phyloP scores from a whole-genome alignment of 768 basidiomycete genomes.

The Phaffia australis region DNA sequence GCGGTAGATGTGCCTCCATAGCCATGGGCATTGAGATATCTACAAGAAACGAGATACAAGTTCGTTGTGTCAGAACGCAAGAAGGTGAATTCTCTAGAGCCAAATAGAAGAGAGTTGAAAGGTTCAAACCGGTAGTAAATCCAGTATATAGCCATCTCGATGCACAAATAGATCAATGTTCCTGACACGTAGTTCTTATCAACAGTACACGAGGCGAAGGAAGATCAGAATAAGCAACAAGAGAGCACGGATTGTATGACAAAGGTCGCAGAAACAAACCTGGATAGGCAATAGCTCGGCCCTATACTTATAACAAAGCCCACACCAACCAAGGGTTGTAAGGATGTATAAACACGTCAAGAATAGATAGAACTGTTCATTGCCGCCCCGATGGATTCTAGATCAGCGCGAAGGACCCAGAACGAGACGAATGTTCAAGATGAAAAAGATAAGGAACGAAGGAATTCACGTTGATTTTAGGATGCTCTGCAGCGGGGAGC shows the following conservation, averaged over 20 bases:
- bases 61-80: too few species aligned
- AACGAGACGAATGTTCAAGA: neutral
- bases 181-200: conserved; percentile 79
- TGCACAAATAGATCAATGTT: conserved; percentile 68
- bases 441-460: neutral
- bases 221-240: neutral
- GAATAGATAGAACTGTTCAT: conserved; percentile 64
- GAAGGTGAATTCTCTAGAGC: too few species aligned
- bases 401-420: neutral
- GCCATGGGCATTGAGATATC: conserved; percentile 59
- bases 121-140: conserved; percentile 63
- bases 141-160: conserved; percentile 89
- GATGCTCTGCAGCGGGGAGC: conserved; percentile 86
- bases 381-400: too few species aligned
- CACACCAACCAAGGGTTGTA: conserved; percentile 65
- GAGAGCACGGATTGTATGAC: neutral
- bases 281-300: conserved; percentile 81
- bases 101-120: neutral
- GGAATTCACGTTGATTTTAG: conserved; percentile 76
- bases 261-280: conserved; percentile 39
- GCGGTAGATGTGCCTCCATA: conserved; percentile 44
- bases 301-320: conserved; percentile 66
- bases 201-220: neutral
- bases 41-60: neutral
- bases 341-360: conserved; percentile 70